phyloP scores from a whole-genome alignment of 2,329 filamentous ascomycete genomes.

The Trichophyton rubrum region DNA sequence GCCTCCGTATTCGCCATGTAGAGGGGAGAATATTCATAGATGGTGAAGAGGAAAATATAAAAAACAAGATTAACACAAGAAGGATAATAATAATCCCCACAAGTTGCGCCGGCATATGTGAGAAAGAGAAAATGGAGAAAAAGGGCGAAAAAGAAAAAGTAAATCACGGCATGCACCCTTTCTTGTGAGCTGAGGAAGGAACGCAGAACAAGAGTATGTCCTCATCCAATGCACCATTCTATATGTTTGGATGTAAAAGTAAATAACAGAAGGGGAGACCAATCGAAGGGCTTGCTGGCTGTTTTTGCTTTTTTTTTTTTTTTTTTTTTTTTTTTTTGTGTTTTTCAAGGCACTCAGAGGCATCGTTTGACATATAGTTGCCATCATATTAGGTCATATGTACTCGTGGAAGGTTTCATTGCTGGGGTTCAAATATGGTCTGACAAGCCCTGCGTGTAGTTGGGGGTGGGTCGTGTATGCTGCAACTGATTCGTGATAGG shows the following conservation, averaged over 20 bases:
- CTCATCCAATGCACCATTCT: conserved; percentile 1
- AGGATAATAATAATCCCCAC: neutral
- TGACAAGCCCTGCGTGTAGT: neutral
- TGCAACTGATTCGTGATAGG: neutral
- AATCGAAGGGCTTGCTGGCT: neutral
- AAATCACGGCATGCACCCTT: neutral
- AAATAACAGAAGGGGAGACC: neutral
- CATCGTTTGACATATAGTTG: neutral
- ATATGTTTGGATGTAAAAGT: neutral
- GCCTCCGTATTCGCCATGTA: neutral
- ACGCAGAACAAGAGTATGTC: neutral
- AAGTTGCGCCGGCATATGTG: neutral
- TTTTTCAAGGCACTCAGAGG: neutral
- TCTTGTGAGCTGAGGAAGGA: neutral
- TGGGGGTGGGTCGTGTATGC: neutral
- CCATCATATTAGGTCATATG: neutral
- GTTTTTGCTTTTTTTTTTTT: neutral
- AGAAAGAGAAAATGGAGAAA: neutral
- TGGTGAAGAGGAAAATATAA: neutral
- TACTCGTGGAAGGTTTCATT: neutral
- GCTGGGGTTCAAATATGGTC: neutral
- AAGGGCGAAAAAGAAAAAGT: neutral
- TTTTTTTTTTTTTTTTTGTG: neutral
- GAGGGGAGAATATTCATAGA: neutral
- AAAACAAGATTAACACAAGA: neutral